Base-by-base conservation (phyloP, 2,329 filamentous ascomycete genomes). In the Claviceps sp. region DNA sequence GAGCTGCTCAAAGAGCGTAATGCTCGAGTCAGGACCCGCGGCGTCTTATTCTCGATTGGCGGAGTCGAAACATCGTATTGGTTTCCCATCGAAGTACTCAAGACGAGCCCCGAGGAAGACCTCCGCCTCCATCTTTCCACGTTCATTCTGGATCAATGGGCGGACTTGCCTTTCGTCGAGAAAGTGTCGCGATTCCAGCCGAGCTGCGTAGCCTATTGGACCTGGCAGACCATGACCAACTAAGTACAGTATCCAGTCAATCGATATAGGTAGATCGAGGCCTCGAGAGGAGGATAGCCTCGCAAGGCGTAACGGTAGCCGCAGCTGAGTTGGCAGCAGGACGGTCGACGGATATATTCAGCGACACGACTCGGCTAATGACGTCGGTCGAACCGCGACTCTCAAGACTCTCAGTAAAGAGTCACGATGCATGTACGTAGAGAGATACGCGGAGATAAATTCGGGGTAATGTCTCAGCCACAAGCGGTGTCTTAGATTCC, bases 1-100 rank as follows among this genome's bases (percentile, higher is more conserved):
- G 68, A 69, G 59, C 61, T 70, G 60, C 67, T 70, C 40, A 70
- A 58, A 2, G 68, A 68, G 38, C 68, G 68, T 24, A 70, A 59
- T 16, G 67, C 68, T 50, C 66, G 67, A 11, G 66, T 63, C 26
- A 70, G 60, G 34, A 61, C 61, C 18, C 64, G 64, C 8, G 67
- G 64, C 36, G 66, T 67, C 60, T 66, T 69, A 55, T 55, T 57
- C 42, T 68, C 65, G 47, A 51, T 51, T 38, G 58, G 50, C 13
- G 48, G 30, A 53, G 59, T 48, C 24, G 53, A 34, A 18, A 52
- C 57, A 56, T 59, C 56, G 18, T 55, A 51, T 56, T 61, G 50
- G 51, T 53, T 52, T 56, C 53, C 46, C 24, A 47, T 30, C 22
- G 61, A 59, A 2, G 58, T 56, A 8, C 56, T 57, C 24, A 60